Conservation (phyloP, 2,329 filamentous ascomycete species). For the Daldinia eschscholtzii region DNA sequence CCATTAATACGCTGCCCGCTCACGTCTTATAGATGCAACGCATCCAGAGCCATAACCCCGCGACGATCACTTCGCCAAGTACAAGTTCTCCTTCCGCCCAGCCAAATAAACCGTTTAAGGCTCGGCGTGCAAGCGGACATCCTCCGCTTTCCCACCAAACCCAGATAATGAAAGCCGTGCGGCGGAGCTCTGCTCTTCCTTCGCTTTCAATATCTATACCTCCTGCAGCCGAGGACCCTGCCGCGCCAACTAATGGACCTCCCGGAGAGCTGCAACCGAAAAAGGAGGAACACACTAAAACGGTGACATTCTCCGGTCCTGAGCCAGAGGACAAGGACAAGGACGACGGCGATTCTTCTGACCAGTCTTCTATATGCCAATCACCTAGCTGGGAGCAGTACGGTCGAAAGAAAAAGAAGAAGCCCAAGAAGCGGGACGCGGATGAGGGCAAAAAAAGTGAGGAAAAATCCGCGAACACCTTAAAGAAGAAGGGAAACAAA, state of each 20-base stretch:
- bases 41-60: constrained; percentile 52
- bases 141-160: constrained; percentile 53
- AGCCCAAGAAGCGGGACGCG: constrained; percentile 57
- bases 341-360: constrained; percentile 54
- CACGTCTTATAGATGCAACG: constrained; percentile 55
- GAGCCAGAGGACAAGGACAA: constrained; percentile 52
- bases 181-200: constrained; percentile 50
- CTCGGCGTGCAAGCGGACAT: constrained; percentile 52
- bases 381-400: constrained; percentile 74
- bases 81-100: constrained; percentile 48
- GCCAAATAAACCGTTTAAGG: constrained; percentile 49
- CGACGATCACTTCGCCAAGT: constrained; percentile 48
- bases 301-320: constrained; percentile 57
- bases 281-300: constrained; percentile 54
- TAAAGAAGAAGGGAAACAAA: constrained; percentile 55
- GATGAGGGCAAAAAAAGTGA: constrained; percentile 55
- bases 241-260: constrained; percentile 40
- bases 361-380: constrained; percentile 67
- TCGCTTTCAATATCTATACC: constrained; percentile 53
- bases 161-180: constrained; percentile 54
- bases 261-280: constrained; percentile 38
- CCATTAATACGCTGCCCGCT: constrained; percentile 48
- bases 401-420: constrained; percentile 66
- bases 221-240: constrained; percentile 42
- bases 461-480: constrained; percentile 56